A percentile compares a stretch with the other conserved stretches of the same genome.
phyloP scores from a whole-genome alignment of 2,329 filamentous ascomycete species.

The Penicillium hordei region DNA sequence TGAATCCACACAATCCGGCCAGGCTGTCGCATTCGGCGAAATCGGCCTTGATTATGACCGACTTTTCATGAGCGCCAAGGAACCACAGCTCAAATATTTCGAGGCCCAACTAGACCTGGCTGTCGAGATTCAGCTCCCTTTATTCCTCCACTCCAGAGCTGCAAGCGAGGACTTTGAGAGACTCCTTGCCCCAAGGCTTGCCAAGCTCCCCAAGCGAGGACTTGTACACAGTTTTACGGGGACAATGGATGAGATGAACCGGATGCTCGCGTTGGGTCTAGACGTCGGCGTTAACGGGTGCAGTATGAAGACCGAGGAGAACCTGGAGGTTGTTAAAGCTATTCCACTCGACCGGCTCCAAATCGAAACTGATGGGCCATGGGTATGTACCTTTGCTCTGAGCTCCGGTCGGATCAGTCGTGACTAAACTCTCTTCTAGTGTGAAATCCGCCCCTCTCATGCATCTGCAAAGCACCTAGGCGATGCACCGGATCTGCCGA shows the following conservation, averaged over 20 bases:
- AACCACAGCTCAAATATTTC: constrained; percentile 82
- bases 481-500: constrained; percentile 70
- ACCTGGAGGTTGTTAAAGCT: constrained; percentile 77
- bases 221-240: constrained; percentile 97
- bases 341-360: constrained; percentile 79
- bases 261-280: constrained; percentile 75
- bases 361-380: constrained; percentile 95
- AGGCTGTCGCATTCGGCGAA: constrained; percentile 83
- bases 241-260: constrained; percentile 76
- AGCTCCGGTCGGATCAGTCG: background rate
- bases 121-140: constrained; percentile 71
- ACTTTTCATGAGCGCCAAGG: constrained; percentile 75
- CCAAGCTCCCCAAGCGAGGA: constrained; percentile 69
- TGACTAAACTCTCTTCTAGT: constrained; percentile 48
- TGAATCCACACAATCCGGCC: constrained; percentile 56
- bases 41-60: constrained; percentile 97
- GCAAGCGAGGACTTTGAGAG: constrained; percentile 81
- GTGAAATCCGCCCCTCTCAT: constrained; percentile 87
- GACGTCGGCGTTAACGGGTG: constrained; percentile 97
- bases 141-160: constrained; percentile 90
- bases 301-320: constrained; percentile 91
- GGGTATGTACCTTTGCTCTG: constrained; percentile 46
- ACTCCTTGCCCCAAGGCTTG: constrained; percentile 64
- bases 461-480: constrained; percentile 74
- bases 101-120: constrained; percentile 77